A percentile compares a stretch with the other conserved stretches of the same genome.
Conservation (phyloP, 1,139 yeast genomes). For the Meyerozyma athensensis region DNA sequence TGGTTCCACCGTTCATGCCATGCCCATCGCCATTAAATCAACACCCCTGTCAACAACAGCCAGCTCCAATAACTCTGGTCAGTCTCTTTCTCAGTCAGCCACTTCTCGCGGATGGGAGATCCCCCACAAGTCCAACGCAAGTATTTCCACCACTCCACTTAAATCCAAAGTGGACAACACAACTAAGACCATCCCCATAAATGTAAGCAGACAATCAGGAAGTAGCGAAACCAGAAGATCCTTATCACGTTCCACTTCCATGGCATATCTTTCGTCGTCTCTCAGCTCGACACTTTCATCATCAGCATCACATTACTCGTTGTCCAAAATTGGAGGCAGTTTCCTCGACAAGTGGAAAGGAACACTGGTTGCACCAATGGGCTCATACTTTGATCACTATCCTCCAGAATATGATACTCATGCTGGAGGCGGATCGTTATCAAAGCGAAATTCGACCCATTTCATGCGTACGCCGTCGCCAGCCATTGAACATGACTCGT, state of each 20-base stretch:
- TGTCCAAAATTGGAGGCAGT: slow-evolving; percentile 41
- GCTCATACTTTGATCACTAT: slow-evolving; percentile 6
- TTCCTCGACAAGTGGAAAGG: slow-evolving; percentile 45
- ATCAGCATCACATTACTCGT: slow-evolving; percentile 35
- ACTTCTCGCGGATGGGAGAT: slow-evolving; percentile 43
- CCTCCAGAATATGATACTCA: slow-evolving; percentile 6
- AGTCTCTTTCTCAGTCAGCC: slow-evolving; percentile 22
- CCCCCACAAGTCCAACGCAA: slow-evolving; percentile 31
- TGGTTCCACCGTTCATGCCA: slow-evolving; percentile 7
- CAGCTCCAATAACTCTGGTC: slow-evolving; percentile 23
- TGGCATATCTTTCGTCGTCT: slow-evolving; percentile 42
- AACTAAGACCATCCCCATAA: slow-evolving; percentile 21
- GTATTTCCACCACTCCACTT: slow-evolving; percentile 16
- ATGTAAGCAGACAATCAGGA: slow-evolving; percentile 11
- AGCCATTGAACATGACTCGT: slow-evolving; percentile 42
- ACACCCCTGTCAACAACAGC: slow-evolving; percentile 12
- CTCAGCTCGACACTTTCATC: slow-evolving; percentile 35
- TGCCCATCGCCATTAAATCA: slow-evolving; percentile 30
- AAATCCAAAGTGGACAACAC: slow-evolving; percentile 13
- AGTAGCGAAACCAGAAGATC: slow-evolving; percentile 13
- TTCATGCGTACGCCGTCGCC: slow-evolving; percentile 44
- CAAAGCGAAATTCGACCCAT: slow-evolving; percentile 27
- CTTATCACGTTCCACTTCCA: slow-evolving; percentile 34
- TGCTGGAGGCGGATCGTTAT: slow-evolving; percentile 10
- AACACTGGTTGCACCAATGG: neutral